Base-by-base conservation (phyloP, 352 stramenopile genomes). In the Phytophthora pistaciae region DNA sequence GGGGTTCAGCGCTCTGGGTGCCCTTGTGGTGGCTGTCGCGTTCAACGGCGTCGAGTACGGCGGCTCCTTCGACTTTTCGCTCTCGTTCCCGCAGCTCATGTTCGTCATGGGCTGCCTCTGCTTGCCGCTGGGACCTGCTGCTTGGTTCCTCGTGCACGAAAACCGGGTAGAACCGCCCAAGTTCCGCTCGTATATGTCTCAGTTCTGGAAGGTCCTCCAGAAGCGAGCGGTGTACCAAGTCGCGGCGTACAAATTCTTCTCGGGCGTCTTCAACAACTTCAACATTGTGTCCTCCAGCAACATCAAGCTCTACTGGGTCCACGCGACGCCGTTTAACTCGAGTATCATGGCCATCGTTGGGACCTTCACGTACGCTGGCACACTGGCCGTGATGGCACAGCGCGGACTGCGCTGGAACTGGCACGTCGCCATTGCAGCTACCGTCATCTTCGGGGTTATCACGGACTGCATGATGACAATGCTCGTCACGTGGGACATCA, bases 201-300 rank as follows among this genome's bases (percentile, higher is more conserved):
- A 55, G 5, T 87, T 91, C 63, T 93, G 85, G 84, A 57, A 74
- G 1, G 40, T 91, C 5, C 64, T 93, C 3, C 80, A 91, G 56
- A 82, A 88, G 33, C 80, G 84, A 40, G 83, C 82, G 18, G 76
- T 93, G 29, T 91, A 85, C 42, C 82, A 91, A 72, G 74, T 91
- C 5, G 74, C 70, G 7, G 74, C 74, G 10, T 93, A 92, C 72
- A 85, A 88, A 46, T 91, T 91, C 65, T 87, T 91, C 67, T 85
- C 79, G 1, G 77, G 69, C 0, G 71, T 91, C 8, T 90, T 91
- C 63, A 81, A 88, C 64, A 87, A 71, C 55, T 91, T 92, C 58
- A 90, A 87, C 60, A 85, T 80, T 38, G 82, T 88, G 11, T 75
- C 75, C 0, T 84, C 73, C 11, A 83, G 78, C 52, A 82, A 85